These are phyloP conservation scores for Colletotrichum sp. DNA, from an alignment of 2,329 filamentous ascomycete genomes.

Conservation along the genomic window DNA sequence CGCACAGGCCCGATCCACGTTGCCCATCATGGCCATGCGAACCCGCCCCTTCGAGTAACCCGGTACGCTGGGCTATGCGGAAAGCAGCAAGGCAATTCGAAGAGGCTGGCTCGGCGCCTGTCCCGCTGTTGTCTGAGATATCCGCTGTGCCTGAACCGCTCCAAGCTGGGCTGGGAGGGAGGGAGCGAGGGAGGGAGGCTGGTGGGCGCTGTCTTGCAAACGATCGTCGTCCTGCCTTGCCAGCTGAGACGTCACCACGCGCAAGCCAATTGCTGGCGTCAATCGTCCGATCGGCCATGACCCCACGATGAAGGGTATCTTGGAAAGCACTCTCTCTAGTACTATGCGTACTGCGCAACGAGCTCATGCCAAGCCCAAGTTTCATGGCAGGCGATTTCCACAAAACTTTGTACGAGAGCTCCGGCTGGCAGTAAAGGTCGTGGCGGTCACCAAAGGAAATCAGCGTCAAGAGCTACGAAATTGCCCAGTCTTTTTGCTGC, in stretches of 20 bases:
- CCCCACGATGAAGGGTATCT: neutral
- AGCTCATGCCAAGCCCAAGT: neutral
- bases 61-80: neutral
- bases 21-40: neutral
- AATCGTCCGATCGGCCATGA: neutral
- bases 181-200: neutral
- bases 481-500: neutral
- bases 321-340: neutral
- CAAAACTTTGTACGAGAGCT: neutral
- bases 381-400: neutral
- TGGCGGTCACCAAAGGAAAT: neutral
- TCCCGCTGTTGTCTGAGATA: neutral
- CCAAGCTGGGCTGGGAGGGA: neutral
- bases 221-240: conserved; percentile 1
- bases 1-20: conserved; percentile 4
- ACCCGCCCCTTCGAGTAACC: neutral
- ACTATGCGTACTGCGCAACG: neutral
- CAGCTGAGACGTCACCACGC: conserved; percentile 4
- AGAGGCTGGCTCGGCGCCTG: neutral
- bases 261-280: neutral
- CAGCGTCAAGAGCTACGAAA: neutral
- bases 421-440: neutral
- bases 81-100: neutral
- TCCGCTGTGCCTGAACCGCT: neutral
- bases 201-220: neutral